These are phyloP conservation scores for Lentinus brumalis DNA, from an alignment of 768 basidiomycete genomes.

Conservation along the genomic window DNA sequence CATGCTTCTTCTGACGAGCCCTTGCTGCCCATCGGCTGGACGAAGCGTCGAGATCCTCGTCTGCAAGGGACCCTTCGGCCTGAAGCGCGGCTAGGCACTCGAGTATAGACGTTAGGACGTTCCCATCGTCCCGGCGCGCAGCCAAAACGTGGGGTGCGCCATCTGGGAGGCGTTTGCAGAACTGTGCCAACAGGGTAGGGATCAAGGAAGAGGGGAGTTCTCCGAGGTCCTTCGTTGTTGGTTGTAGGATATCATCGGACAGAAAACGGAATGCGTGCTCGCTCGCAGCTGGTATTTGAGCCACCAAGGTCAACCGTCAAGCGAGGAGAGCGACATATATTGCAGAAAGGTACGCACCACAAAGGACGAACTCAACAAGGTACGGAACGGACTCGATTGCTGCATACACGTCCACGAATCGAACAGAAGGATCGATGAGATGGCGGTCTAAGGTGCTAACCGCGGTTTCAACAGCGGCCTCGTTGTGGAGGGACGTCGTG, in stretches of 20 bases:
- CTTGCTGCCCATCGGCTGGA: too few relatives aligned
- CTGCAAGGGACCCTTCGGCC: too few relatives aligned
- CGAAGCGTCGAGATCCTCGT: too few relatives aligned
- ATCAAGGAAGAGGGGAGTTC: not conserved
- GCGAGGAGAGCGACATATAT: not conserved
- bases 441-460: not conserved
- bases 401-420: not conserved
- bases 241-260: too few relatives aligned
- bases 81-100: too few relatives aligned
- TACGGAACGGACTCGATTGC: not conserved
- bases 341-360: slow-evolving; percentile 2
- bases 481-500: not conserved
- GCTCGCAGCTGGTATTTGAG: too few relatives aligned
- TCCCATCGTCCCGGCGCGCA: too few relatives aligned
- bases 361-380: slow-evolving; percentile 12
- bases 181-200: not conserved
- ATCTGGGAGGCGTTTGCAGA: not conserved
- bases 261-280: too few relatives aligned
- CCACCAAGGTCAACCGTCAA: too few relatives aligned
- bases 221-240: not conserved
- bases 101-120: too few relatives aligned
- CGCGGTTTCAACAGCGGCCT: not conserved
- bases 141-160: too few relatives aligned
- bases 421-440: not conserved
- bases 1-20: too few relatives aligned